Evolutionary conservation across 2,329 filamentous ascomycete genomes (phyloP), one percentile per base, ranked within the genome.

Genomic region (Fusarium sp.): DNA sequence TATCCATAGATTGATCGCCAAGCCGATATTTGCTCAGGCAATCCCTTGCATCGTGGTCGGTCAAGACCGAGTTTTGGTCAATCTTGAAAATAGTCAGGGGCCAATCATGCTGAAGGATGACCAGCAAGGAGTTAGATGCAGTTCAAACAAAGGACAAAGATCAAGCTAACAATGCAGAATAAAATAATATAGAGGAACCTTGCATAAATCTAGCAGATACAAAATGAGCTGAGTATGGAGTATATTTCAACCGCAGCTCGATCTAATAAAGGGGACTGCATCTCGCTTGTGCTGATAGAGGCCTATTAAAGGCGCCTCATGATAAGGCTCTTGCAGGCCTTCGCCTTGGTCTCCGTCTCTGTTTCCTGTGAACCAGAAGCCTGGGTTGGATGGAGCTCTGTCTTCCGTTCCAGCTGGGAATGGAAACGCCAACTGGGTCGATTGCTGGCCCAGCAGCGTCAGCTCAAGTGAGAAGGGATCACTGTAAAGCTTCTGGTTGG

Each of bases 381-480:
- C 25, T 14, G 37, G 49, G 19, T 51, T 37, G 28, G 25, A 62
- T 45, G 53, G 23, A 52, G 49, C 21, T 28, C 34, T 52, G n/a
- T 41, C 49, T 28, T 52, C 34, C 34, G 34, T 34, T 48, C 31
- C 31, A 64, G 51, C 45, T 45, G 23, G 39, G 44, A 64, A 49
- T 16, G 31, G 49, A 26, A 58, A 64, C 55, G 46, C 49, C 57
- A 55, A 18, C 51, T 59, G 50, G 57, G 31, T 41, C 25, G 51
- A 39, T 52, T 60, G 67, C 58, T 60, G 67, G 58, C 62, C 67
- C 58, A 57, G 62, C 67, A 68, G 67, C 62, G 41, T 63, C 62
- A 58, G 63, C 52, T 67, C 53, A 26, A 63, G 41, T 48, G 52
- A 50, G 63, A 58, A 63, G 19, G 46, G 42, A 42, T 48, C 26